phyloP scores from a whole-genome alignment of 805 yeast genomes.

The Grigorovia jiainica region DNA sequence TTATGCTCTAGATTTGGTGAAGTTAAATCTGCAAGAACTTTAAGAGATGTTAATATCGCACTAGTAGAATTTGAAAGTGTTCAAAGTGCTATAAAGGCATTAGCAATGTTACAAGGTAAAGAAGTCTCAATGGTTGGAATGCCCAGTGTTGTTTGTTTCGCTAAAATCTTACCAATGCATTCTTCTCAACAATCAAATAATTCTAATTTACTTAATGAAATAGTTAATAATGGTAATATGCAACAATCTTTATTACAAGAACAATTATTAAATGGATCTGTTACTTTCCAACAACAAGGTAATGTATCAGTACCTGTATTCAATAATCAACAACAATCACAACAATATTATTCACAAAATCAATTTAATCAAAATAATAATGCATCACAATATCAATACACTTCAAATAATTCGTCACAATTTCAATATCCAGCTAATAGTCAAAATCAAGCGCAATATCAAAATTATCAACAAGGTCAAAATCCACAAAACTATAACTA shows the following conservation, averaged over 20 bases:
- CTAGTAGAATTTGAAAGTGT: slow-evolving; percentile 63
- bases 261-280: slow-evolving; percentile 26
- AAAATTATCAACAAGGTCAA: slow-evolving; percentile 1
- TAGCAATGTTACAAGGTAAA: slow-evolving; percentile 67
- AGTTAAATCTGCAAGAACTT: slow-evolving; percentile 49
- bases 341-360: slow-evolving; percentile 1
- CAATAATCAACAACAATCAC: slow-evolving; percentile 12
- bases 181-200: slow-evolving; percentile 10
- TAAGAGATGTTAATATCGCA: slow-evolving; percentile 42
- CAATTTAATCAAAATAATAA: slow-evolving; percentile 11
- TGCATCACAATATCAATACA: slow-evolving; percentile 5
- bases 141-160: slow-evolving; percentile 73
- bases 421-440: slow-evolving; percentile 10
- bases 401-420: slow-evolving; percentile 11
- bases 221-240: slow-evolving; percentile 1
- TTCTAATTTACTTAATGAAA: slow-evolving; percentile 3
- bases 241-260: slow-evolving; percentile 25
- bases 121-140: slow-evolving; percentile 70
- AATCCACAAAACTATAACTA: slow-evolving; percentile 7
- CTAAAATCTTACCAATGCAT: slow-evolving; percentile 46
- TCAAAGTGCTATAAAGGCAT: slow-evolving; percentile 72
- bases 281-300: slow-evolving; percentile 27
- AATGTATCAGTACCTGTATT: slow-evolving; percentile 25
- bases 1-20: slow-evolving; percentile 55
- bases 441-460: slow-evolving; percentile 1